Base-by-base conservation (phyloP, 2,329 filamentous ascomycete species). In the Colletotrichum sp. region DNA sequence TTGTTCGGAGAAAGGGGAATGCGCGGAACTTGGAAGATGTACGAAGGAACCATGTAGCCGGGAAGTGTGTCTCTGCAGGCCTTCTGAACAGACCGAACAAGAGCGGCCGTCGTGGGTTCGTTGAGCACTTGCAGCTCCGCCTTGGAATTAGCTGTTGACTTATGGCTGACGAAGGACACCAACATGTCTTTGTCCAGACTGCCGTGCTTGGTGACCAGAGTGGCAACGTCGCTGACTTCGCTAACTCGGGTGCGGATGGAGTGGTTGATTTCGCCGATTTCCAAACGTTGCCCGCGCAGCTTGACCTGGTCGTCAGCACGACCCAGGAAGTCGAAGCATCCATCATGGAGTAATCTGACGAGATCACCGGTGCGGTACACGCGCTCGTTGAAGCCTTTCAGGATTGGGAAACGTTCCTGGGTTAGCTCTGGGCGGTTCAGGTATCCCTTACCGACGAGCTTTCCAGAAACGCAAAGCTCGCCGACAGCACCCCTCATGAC, bases 301-400 rank as follows among this genome's bases (percentile, higher is more conserved):
- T 99, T 99, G 77, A 98, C 93, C 84, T 99, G 96, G 71, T 98
- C 95, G 81, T 99, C 96, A 7, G 94, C 94, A 16, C 96, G 92
- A 4, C 96, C 96, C 3, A 98, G 88, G 81, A 98, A 98, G 72
- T 96, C 94, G 78, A 98, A 96, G 59, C 93, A 95, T 1, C 92
- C 93, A 82, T 98, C 94, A 69, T 95, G 89, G 9, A 98, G 85
- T 18, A 98, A 89, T 7, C 96, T 90, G 2, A 98, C 96, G 0
- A 98, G 88, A 82, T 99, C 96, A 1, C 96, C 96, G 1, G 96
- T 98, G 8, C 96, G 92, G 81, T 98, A 99, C 1, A 98, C 89
- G 6, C 92, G 88, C 74, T 94, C 92, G 0, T 84, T 85, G 68
- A 89, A 91, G 1, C 83, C 78, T 3, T 87, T 78, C 0, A 98